phyloP scores from a whole-genome alignment of 495 filamentous ascomycete species.

The Aspergillus bridgeri region DNA sequence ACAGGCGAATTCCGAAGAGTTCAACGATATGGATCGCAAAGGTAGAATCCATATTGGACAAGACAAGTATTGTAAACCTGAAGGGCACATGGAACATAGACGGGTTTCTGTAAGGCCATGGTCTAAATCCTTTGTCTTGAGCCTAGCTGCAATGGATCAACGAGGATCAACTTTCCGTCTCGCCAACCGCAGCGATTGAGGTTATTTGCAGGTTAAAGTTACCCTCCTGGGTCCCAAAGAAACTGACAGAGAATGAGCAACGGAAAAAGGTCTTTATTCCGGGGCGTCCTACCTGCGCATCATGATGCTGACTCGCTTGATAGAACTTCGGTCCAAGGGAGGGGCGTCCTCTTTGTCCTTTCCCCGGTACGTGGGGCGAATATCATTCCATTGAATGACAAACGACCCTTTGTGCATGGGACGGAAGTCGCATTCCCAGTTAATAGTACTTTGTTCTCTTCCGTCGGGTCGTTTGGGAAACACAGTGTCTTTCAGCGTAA shows the following conservation, averaged over 20 bases:
- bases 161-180: conserved; percentile 18
- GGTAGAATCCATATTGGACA: no score
- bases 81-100: no score
- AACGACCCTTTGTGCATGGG: conserved; percentile 23
- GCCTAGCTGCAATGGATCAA: neutral
- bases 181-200: conserved; percentile 46
- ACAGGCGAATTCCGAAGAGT: no score
- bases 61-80: no score
- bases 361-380: conserved; percentile 72
- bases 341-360: conserved; percentile 53
- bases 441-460: conserved; percentile 57
- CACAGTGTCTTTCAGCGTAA: conserved; percentile 68
- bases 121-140: neutral
- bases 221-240: conserved; percentile 73
- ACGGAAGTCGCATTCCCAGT: conserved; percentile 44
- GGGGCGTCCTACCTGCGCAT: conserved; percentile 61
- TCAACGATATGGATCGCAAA: no score
- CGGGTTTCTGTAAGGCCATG: no score
- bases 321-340: conserved; percentile 50
- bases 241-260: conserved; percentile 42
- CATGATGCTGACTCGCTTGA: conserved; percentile 73
- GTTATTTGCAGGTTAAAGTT: conserved; percentile 57
- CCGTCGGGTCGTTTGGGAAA: conserved; percentile 54
- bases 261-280: neutral
- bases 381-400: conserved; percentile 55